Evolutionary conservation across 2,329 filamentous ascomycete genomes (phyloP), one percentile per base, ranked within the genome.

Genomic region (Penicillium sp.): DNA sequence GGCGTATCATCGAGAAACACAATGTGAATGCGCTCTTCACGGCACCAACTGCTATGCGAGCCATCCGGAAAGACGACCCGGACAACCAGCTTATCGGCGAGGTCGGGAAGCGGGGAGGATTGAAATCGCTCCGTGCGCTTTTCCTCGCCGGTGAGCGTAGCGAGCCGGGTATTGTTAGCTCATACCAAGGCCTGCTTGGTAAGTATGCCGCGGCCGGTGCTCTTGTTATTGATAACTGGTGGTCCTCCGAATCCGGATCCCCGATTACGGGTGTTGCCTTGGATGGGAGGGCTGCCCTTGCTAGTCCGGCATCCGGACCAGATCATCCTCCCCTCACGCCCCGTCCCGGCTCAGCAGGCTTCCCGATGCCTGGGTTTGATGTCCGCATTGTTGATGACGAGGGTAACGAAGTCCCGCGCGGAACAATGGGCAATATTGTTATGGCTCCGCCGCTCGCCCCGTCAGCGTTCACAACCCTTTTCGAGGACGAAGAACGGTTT

Each of bases 141-240:
- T 96, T 95, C 69, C 76, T 96, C 1, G 91, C 90, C 0, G 90
- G 90, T 7, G 90, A 97, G 66, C 77, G 90, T 34, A 94, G 87
- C 31, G 91, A 96, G 62, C 90, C 90, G 1, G 85, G 83, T 45
- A 88, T 96, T 59, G 77, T 96, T 4, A 80, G 79, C 17, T 84
- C 85, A 74, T 95, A 94, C 64, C 85, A 94, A 64, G 75, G 80
- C 5, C 76, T 95, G 3, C 72, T 96, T 6, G 66, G 73, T 6
- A 73, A 79, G 52, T 80, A 89, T 62, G 86, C 79, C 28, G 83
- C 82, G 0, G 72, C 75, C 0, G 78, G 77, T 15, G 82, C 83
- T 0, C 69, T 75, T 43, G 81, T 86, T 2, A 76, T 86, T 48
- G 83, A 87, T 63, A 85, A 86, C 60, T 87, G 83, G 83, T 87